A percentile compares a stretch with the other conserved stretches of the same genome.
These are phyloP conservation scores for Salix purpurea DNA, from an alignment of 345 rosid genomes.

Conservation along the genomic window DNA sequence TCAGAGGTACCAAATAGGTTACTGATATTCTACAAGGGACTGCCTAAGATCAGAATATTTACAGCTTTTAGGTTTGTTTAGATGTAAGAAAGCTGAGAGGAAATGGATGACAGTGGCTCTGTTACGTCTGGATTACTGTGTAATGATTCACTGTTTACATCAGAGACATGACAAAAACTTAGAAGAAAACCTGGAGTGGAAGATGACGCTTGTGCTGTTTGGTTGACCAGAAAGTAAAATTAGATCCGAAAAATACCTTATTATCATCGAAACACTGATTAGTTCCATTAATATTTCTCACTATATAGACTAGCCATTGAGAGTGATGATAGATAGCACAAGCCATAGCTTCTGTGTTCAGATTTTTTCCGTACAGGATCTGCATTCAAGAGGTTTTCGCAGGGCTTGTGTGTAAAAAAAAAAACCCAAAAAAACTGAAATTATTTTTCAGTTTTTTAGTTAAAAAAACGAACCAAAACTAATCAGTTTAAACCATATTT, in stretches of 20 bases:
- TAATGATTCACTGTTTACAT: background rate
- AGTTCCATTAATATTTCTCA: background rate
- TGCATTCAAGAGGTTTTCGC: too few species aligned
- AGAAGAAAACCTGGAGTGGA: background rate
- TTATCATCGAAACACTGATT: too few species aligned
- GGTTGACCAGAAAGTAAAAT: too few species aligned
- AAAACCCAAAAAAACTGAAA: too few species aligned
- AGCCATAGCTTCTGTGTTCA: too few species aligned
- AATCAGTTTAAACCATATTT: too few species aligned
- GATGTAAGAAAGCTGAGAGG: background rate
- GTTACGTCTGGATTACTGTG: background rate
- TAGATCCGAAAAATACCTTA: too few species aligned
- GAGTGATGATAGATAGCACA: background rate
- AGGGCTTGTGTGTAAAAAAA: too few species aligned
- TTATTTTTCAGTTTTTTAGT: too few species aligned
- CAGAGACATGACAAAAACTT: background rate
- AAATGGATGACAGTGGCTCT: background rate
- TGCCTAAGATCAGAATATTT: constrained; percentile 12
- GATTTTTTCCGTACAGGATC: too few species aligned
- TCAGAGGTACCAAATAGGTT: constrained; percentile 9
- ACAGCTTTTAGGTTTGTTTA: background rate
- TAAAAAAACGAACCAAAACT: too few species aligned
- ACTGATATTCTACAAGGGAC: background rate
- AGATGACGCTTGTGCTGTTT: background rate
- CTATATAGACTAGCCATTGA: background rate